phyloP scores from a whole-genome alignment of 306 rosid species.

The Nissolia schottii region DNA sequence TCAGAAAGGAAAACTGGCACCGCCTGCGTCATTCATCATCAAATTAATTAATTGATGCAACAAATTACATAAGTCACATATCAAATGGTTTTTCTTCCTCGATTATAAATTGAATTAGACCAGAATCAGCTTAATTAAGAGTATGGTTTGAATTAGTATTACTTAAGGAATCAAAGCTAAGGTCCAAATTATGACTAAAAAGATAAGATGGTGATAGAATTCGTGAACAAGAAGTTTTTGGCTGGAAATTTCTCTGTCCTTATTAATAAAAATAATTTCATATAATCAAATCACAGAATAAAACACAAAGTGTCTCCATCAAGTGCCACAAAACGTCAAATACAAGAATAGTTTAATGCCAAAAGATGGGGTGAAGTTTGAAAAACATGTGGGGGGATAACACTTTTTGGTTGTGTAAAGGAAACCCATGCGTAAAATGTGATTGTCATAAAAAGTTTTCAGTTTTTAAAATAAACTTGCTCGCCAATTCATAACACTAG shows the following conservation, averaged over 20 bases:
- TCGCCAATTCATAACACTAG: neutral
- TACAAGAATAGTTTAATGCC: neutral
- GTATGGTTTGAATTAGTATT: neutral
- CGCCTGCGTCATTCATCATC: conserved; percentile 62
- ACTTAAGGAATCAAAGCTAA: conserved; percentile 5
- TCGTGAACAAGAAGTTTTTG: neutral
- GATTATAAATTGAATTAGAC: neutral
- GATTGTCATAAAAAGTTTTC: neutral
- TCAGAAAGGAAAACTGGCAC: conserved; percentile 91
- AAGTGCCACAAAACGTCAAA: neutral
- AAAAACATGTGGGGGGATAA: neutral
- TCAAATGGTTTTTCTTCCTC: neutral
- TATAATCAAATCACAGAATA: neutral
- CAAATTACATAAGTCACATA: too few species aligned
- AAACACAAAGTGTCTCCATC: neutral
- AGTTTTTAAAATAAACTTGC: neutral
- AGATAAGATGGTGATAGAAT: neutral
- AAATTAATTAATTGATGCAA: neutral
- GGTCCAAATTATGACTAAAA: conserved; percentile 12
- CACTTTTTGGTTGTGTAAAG: neutral
- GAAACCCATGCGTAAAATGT: neutral
- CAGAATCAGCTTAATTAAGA: neutral
- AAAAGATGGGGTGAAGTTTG: neutral
- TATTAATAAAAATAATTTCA: neutral
- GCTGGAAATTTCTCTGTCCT: too few species aligned